Evolutionary conservation across 805 yeast species (phyloP), one percentile per base, ranked within the genome.

Genomic region (Zygoascus flipseniorum): DNA sequence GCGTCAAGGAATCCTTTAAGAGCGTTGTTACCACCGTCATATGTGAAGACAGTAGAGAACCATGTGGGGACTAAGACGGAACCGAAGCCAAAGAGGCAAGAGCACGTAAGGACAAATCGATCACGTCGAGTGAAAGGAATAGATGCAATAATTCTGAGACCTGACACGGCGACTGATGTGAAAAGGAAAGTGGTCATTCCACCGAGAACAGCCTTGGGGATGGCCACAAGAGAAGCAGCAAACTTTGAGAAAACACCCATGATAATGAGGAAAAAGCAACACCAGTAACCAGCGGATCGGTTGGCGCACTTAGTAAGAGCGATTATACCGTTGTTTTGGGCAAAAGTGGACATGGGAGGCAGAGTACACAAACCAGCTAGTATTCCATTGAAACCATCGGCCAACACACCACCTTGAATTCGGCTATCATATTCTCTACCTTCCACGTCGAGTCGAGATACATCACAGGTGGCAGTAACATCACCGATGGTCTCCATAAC

Each of bases 401-500:
- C 93, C 37, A 89, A 75, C 47, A 89, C 79, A 70, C 96, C 97
- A 62, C 97, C 97, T 72, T 90, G 97, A 59, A 90, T 77, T 69
- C 97, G 76, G 16, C 90, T 80, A 61, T 89, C 96, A 67, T 85
- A 89, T 18, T 76, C 62, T 46, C 79, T 82, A 58, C 97, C 97
- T 65, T 85, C 90, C 54, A 88, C 89, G 56, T 85, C 89, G 57
- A 85, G 72, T 61, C 95, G 76, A 8, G 96, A 86, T 19, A 90
- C 97, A 69, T 89, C 97, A 54, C 88, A 85, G 44, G 96, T 87
- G 37, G 97, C 97, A 32, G 96, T 88, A 65, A 89, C 85, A 69
- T 89, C 97, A 68, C 97, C 97, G 65, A 89, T 88, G 52, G 95
- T 86, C 73, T 90, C 97, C 89, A 89, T 88, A 80, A 87, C 85